Conservation (phyloP, 805 yeast genomes). For the Pichia rugopelliculosa region DNA sequence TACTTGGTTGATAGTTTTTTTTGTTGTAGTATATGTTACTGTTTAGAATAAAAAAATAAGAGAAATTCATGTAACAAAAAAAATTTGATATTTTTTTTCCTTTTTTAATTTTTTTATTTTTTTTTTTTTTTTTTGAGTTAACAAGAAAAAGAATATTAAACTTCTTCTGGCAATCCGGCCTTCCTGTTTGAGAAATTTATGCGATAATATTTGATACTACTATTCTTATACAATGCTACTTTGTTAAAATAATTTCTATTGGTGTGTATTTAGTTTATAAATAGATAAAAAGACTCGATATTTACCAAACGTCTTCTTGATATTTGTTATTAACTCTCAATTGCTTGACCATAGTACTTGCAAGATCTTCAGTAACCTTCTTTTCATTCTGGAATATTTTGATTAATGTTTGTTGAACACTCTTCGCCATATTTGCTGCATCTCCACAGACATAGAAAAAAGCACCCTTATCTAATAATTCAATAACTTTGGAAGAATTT, state of each 20-base stretch:
- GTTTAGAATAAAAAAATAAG: too few species aligned
- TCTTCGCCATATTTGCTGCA: constrained; percentile 92
- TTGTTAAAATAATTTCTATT: neutral
- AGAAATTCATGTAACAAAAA: neutral
- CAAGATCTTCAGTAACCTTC: constrained; percentile 56
- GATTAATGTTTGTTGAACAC: constrained; percentile 66
- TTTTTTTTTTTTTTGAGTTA: too few species aligned
- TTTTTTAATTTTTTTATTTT: too few species aligned
- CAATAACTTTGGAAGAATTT: constrained; percentile 44
- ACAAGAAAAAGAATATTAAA: too few species aligned
- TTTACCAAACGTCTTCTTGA: constrained; percentile 95
- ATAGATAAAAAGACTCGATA: neutral
- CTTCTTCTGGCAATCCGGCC: too few species aligned
- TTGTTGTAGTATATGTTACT: neutral
- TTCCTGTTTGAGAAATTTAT: too few species aligned
- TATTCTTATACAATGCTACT: too few species aligned
- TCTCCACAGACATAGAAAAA: constrained; percentile 95
- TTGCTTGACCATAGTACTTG: constrained; percentile 68
- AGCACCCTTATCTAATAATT: constrained; percentile 61
- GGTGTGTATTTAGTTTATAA: neutral
- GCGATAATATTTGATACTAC: neutral
- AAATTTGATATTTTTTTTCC: neutral
- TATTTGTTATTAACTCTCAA: constrained; percentile 79
- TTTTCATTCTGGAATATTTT: constrained; percentile 58
- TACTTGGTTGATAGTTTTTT: neutral